These are phyloP conservation scores for Tranzscheliella williamsii DNA, from an alignment of 1,284 basidiomycete genomes.

Conservation along the genomic window DNA sequence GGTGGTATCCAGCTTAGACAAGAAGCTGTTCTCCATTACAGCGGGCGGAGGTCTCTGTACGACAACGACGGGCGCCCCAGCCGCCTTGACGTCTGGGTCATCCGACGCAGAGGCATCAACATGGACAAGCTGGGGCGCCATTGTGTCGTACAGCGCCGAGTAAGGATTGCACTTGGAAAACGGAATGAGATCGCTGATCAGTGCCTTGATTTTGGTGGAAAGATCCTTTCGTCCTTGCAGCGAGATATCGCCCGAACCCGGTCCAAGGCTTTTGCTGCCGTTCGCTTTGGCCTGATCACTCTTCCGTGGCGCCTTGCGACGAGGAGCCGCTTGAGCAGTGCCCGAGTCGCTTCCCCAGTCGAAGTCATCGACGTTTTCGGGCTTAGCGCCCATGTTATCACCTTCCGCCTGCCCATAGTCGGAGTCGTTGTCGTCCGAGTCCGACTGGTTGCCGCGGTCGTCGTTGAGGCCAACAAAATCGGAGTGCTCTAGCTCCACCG, in stretches of 20 bases:
- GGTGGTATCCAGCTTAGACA: constrained; percentile 16
- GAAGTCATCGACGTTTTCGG: constrained; percentile 15
- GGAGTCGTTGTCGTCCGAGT: background rate
- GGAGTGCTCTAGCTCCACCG: constrained; percentile 27
- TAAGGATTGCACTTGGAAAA: constrained; percentile 55
- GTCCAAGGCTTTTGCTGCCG: background rate
- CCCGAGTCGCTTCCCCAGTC: constrained; percentile 33
- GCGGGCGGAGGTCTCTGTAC: constrained; percentile 18
- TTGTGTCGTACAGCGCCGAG: constrained; percentile 47
- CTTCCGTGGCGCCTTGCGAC: constrained; percentile 10
- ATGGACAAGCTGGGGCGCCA: constrained; percentile 51
- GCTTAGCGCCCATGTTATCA: background rate
- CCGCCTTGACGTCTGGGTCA: constrained; percentile 15
- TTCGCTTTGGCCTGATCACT: constrained; percentile 2
- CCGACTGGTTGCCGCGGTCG: constrained; percentile 11
- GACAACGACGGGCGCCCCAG: constrained; percentile 36
- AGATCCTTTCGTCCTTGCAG: constrained; percentile 37
- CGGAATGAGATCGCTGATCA: constrained; percentile 52
- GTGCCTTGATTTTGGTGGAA: constrained; percentile 55
- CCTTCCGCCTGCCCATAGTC: no score
- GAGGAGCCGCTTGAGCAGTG: background rate
- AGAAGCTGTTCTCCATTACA: background rate
- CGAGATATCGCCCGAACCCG: constrained; percentile 5
- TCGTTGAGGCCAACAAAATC: constrained; percentile 38
- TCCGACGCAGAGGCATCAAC: constrained; percentile 25